A percentile compares a stretch with the other conserved stretches of the same genome.
phyloP scores from a whole-genome alignment of 257 asterid genomes.

The Solanum lycopersicoides region DNA sequence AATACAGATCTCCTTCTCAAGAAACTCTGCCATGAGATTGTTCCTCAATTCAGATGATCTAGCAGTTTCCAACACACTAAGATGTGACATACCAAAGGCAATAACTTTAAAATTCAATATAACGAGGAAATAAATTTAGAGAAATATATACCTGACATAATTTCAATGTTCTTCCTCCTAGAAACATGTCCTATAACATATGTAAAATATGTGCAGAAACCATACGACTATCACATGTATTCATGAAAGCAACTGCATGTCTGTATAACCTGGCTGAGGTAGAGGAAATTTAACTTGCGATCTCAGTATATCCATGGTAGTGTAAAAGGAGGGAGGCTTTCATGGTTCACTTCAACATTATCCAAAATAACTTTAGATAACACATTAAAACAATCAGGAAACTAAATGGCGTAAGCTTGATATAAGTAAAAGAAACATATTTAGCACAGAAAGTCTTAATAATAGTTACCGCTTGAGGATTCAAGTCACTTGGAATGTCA shows the following conservation, averaged over 20 bases:
- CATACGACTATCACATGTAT: neutral
- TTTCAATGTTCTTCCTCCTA: neutral
- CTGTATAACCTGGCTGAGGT: constrained; percentile 36
- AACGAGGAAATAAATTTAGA: neutral
- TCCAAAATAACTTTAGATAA: too few species aligned
- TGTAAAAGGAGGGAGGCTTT: too few species aligned
- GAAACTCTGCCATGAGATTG: too few species aligned
- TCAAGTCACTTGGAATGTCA: too few species aligned
- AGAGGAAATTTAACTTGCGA: constrained; percentile 22
- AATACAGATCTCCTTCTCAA: too few species aligned
- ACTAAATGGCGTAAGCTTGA: too few species aligned
- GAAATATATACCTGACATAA: neutral
- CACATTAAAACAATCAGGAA: too few species aligned
- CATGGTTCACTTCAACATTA: too few species aligned
- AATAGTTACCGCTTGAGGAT: too few species aligned
- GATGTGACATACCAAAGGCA: neutral
- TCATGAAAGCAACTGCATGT: constrained; percentile 21
- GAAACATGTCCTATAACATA: neutral
- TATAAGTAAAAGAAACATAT: too few species aligned
- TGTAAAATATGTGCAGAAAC: neutral
- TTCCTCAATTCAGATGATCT: neutral
- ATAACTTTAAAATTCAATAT: neutral
- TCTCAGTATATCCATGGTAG: too few species aligned
- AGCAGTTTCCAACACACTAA: neutral
- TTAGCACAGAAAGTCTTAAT: too few species aligned